phyloP scores from a whole-genome alignment of 2,329 filamentous ascomycete species.

The Talaromyces sp. region DNA sequence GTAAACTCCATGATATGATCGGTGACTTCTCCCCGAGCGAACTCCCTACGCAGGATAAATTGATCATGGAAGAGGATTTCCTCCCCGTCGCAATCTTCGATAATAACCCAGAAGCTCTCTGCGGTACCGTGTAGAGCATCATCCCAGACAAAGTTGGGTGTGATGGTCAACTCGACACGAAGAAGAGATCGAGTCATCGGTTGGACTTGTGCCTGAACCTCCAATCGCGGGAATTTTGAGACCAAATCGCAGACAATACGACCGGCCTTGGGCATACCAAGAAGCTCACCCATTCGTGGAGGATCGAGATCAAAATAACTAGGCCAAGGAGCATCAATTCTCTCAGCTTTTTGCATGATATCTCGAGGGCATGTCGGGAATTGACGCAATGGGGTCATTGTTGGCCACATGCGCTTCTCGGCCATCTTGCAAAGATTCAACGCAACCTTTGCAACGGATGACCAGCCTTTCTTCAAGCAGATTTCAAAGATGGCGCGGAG shows the following conservation, averaged over 20 bases:
- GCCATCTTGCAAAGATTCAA: slow-evolving; percentile 98
- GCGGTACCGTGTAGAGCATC: slow-evolving; percentile 80
- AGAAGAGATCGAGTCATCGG: slow-evolving; percentile 93
- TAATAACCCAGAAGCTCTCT: slow-evolving; percentile 94
- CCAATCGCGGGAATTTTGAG: slow-evolving; percentile 86
- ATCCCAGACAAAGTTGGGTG: slow-evolving; percentile 95
- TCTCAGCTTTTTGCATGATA: slow-evolving; percentile 86
- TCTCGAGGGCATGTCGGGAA: slow-evolving; percentile 80
- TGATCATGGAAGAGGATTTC: slow-evolving; percentile 93
- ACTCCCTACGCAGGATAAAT: slow-evolving; percentile 86
- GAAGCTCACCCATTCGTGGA: slow-evolving; percentile 89
- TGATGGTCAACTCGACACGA: slow-evolving; percentile 82
- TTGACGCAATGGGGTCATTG: slow-evolving; percentile 92
- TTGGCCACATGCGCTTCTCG: slow-evolving; percentile 99
- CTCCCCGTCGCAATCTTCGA: slow-evolving; percentile 96
- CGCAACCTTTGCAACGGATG: slow-evolving; percentile 85
- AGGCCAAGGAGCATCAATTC: slow-evolving; percentile 88
- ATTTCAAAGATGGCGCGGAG: slow-evolving; percentile 95
- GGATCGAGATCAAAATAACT: slow-evolving; percentile 96
- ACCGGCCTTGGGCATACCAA: slow-evolving; percentile 86
- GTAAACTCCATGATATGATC: slow-evolving; percentile 96
- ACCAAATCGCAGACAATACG: slow-evolving; percentile 81
- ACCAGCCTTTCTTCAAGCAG: slow-evolving; percentile 94
- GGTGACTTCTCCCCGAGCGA: slow-evolving; percentile 78
- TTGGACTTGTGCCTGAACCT: slow-evolving; percentile 89